These are phyloP conservation scores for Boeremia lycopersici DNA, from an alignment of 2,329 filamentous ascomycete genomes.

Conservation along the genomic window DNA sequence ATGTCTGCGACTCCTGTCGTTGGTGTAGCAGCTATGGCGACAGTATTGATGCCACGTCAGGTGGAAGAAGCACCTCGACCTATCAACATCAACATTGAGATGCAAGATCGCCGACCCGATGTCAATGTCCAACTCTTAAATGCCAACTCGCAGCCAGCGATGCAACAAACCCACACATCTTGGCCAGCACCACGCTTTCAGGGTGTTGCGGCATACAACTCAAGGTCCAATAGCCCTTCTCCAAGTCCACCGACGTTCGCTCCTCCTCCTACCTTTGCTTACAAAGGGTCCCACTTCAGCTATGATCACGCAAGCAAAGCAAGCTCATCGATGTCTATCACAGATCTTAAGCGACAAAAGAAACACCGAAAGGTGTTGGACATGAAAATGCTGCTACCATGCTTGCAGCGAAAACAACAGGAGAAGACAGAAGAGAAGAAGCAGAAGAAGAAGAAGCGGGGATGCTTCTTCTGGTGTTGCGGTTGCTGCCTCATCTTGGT, in stretches of 20 bases:
- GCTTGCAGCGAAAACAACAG: conserved; percentile 24
- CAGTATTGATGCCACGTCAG: conserved; percentile 42
- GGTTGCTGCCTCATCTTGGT: conserved; percentile 45
- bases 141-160: conserved; percentile 23
- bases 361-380: conserved; percentile 40
- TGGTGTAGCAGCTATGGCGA: conserved; percentile 39
- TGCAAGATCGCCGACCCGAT: conserved; percentile 35
- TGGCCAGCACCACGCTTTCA: conserved; percentile 22
- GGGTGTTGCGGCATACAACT: conserved; percentile 12
- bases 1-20: conserved; percentile 43
- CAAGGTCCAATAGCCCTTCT: conserved; percentile 22
- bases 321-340: conserved; percentile 28
- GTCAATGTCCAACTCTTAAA: conserved; percentile 19
- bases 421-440: conserved; percentile 23
- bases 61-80: conserved; percentile 29
- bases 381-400: conserved; percentile 32
- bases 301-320: conserved; percentile 34
- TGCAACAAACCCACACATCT: conserved; percentile 26
- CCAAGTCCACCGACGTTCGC: conserved; percentile 37
- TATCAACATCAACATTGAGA: conserved; percentile 42
- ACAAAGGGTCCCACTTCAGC: conserved; percentile 35
- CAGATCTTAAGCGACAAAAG: conserved; percentile 35
- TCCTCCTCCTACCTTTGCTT: conserved; percentile 37
- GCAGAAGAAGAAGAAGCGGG: conserved; percentile 37
- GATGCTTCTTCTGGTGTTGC: conserved; percentile 42